These are phyloP conservation scores for Dalechampia spathulata DNA, from an alignment of 441 rosid genomes.

Conservation along the genomic window DNA sequence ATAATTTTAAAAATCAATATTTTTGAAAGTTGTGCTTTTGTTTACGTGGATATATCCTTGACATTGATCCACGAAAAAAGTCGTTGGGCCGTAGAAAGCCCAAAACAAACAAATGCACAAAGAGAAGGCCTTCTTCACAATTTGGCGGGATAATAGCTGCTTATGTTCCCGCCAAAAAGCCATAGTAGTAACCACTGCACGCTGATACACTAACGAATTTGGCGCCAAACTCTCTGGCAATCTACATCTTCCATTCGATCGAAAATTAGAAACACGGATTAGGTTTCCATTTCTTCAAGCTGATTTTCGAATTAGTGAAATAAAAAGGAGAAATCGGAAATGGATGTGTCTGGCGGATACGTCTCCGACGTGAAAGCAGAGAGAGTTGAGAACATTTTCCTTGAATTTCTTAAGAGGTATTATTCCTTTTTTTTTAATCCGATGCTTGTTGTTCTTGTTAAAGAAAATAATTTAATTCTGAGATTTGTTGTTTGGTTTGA, in stretches of 20 bases:
- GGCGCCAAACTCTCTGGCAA: background rate
- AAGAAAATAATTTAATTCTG: too few relatives aligned
- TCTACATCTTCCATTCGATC: background rate
- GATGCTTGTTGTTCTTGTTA: background rate
- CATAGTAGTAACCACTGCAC: too few relatives aligned
- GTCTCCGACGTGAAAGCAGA: constrained; percentile 75
- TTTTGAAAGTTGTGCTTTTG: too few relatives aligned
- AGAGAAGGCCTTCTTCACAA: too few relatives aligned
- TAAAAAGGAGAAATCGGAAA: constrained; percentile 12
- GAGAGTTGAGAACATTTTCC: constrained; percentile 79
- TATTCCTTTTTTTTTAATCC: background rate
- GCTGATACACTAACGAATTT: background rate
- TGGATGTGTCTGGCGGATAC: constrained; percentile 74
- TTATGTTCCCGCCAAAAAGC: constrained; percentile 24
- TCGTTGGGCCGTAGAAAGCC: too few relatives aligned
- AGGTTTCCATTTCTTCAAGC: background rate
- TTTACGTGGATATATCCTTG: too few relatives aligned
- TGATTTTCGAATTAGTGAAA: background rate
- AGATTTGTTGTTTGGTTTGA: background rate
- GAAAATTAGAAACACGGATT: too few relatives aligned
- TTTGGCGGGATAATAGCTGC: too few relatives aligned
- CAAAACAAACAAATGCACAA: too few relatives aligned
- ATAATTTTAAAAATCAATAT: too few relatives aligned
- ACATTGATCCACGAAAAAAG: too few relatives aligned
- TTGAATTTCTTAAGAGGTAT: constrained; percentile 78